phyloP scores from a whole-genome alignment of 177 flowering plant genomes.

The Vitis hybrid region DNA sequence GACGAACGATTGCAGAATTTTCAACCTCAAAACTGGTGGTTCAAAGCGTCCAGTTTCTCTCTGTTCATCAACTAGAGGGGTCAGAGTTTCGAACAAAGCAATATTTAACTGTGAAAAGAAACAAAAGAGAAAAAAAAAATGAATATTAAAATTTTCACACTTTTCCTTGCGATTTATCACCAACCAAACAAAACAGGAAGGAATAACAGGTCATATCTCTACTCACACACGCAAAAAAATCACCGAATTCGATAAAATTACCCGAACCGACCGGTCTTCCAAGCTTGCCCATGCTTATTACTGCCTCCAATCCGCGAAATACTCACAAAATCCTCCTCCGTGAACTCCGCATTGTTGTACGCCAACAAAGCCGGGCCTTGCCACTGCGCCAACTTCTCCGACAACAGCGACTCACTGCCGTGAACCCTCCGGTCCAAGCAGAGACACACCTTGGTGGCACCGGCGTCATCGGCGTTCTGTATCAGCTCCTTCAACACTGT shows the following conservation, averaged over 20 bases:
- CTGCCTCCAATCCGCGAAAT: slow-evolving; percentile 93
- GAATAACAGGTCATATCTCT: no score
- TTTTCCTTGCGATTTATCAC: no score
- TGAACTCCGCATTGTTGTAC: slow-evolving; percentile 75
- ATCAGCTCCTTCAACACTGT: slow-evolving; percentile 88
- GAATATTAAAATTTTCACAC: no score
- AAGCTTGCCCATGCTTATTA: slow-evolving; percentile 69
- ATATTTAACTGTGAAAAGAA: not conserved
- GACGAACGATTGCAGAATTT: no score
- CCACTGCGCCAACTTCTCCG: slow-evolving; percentile 62
- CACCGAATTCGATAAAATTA: slow-evolving; percentile 17
- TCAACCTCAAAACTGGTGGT: no score
- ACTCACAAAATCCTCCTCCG: slow-evolving; percentile 87
- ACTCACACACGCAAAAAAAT: not conserved
- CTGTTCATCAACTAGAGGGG: not conserved
- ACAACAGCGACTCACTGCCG: slow-evolving; percentile 50
- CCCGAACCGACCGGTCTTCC: slow-evolving; percentile 99
- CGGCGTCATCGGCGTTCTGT: slow-evolving; percentile 98
- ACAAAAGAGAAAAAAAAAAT: not conserved
- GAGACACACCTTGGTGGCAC: slow-evolving; percentile 75
- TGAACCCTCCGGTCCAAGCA: slow-evolving; percentile 84
- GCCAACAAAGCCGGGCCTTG: slow-evolving; percentile 89
- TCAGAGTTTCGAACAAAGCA: not conserved
- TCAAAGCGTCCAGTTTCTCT: not conserved
- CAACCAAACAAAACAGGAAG: no score